These are phyloP conservation scores for Ramaria rubella DNA, from an alignment of 768 basidiomycete species.

Conservation along the genomic window DNA sequence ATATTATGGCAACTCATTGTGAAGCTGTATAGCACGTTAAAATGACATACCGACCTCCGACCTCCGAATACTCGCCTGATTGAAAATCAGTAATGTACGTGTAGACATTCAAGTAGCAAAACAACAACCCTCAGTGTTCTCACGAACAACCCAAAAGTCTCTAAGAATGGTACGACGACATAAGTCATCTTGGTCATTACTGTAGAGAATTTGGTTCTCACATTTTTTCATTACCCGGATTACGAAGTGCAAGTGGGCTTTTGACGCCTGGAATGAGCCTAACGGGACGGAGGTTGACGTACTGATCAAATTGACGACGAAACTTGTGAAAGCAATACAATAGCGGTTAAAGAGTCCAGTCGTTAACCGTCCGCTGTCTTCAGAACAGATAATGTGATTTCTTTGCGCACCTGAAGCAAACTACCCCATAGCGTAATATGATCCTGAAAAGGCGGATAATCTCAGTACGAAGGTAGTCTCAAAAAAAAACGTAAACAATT, in stretches of 20 bases:
- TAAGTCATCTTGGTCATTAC: neutral
- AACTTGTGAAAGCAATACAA: constrained; percentile 37
- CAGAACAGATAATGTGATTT: neutral
- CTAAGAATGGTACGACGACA: constrained; percentile 20
- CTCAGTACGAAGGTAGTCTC: neutral
- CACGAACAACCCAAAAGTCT: constrained; percentile 49
- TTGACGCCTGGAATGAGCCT: constrained; percentile 42
- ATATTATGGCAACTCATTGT: neutral
- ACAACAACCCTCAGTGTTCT: constrained; percentile 55
- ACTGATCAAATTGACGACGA: constrained; percentile 46
- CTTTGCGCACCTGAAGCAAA: constrained; percentile 5
- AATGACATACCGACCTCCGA: constrained; percentile 4
- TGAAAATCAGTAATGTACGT: neutral
- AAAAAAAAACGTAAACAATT: neutral
- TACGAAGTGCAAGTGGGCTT: constrained; percentile 41
- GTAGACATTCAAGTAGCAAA: neutral
- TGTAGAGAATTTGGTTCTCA: neutral
- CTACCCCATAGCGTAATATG: constrained; percentile 50
- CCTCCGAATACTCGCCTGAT: constrained; percentile 9
- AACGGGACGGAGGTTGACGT: constrained; percentile 44
- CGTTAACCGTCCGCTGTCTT: neutral
- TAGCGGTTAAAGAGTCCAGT: neutral
- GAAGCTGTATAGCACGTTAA: neutral
- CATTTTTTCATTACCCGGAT: constrained; percentile 22
- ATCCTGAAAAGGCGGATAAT: constrained; percentile 37